phyloP scores from a whole-genome alignment of 495 filamentous ascomycete genomes.

The Lophiotrema nucula region DNA sequence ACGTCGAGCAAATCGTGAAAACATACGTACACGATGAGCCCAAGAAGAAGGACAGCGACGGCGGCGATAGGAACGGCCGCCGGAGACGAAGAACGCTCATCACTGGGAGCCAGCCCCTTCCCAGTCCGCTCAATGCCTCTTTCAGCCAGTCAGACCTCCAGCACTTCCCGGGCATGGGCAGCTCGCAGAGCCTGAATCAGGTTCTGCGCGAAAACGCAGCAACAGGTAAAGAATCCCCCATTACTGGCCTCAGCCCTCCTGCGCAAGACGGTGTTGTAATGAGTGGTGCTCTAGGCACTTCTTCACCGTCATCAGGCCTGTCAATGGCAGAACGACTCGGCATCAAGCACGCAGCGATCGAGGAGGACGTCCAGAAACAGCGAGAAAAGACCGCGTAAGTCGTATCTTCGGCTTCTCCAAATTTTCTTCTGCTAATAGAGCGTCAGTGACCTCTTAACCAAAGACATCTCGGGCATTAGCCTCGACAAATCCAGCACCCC shows the following conservation, averaged over 20 bases:
- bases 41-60: constrained; percentile 68
- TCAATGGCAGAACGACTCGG: constrained; percentile 63
- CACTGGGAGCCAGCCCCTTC: constrained; percentile 93
- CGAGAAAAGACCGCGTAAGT: constrained; percentile 93
- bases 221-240: constrained; percentile 54
- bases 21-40: constrained; percentile 85
- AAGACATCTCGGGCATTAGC: constrained; percentile 92
- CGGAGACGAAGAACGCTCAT: constrained; percentile 89
- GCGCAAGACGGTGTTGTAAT: constrained; percentile 43
- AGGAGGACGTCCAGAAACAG: constrained; percentile 75
- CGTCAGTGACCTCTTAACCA: constrained; percentile 78
- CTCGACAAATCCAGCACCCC: constrained; percentile 66
- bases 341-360: constrained; percentile 54
- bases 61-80: constrained; percentile 83
- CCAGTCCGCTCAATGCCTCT: constrained; percentile 88
- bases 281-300: constrained; percentile 47
- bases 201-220: constrained; percentile 65
- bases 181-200: constrained; percentile 72
- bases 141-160: constrained; percentile 74
- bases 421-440: constrained; percentile 5
- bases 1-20: constrained; percentile 95
- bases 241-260: constrained; percentile 32
- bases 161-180: constrained; percentile 63
- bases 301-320: constrained; percentile 33
- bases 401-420: background rate